Conservation (phyloP, 2,329 filamentous ascomycete genomes). For the Diplodia intermedia region DNA sequence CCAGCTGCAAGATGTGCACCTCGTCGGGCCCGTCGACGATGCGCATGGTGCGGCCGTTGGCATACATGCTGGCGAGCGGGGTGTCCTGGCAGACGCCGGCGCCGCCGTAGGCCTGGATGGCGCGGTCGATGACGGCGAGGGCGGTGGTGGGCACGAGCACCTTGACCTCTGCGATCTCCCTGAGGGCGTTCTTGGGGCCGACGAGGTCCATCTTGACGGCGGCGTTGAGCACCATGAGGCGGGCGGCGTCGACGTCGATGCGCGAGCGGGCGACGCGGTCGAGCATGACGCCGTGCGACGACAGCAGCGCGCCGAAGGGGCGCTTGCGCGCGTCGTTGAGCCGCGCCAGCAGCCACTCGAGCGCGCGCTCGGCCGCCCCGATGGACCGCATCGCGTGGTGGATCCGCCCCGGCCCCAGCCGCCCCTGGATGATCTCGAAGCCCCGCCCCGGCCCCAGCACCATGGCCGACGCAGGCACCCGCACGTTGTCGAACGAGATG, state of each 20-base stretch:
- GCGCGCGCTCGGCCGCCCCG: slow-evolving; percentile 85
- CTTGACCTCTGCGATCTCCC: slow-evolving; percentile 95
- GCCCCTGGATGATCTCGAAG: slow-evolving; percentile 98
- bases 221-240: slow-evolving; percentile 89
- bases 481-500: slow-evolving; percentile 86
- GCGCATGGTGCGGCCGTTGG: slow-evolving; percentile 78
- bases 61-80: slow-evolving; percentile 79
- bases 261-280: slow-evolving; percentile 93
- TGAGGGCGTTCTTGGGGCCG: slow-evolving; percentile 86
- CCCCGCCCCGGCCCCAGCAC: slow-evolving; percentile 92
- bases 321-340: slow-evolving; percentile 92
- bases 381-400: slow-evolving; percentile 98
- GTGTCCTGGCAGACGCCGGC: slow-evolving; percentile 95
- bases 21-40: slow-evolving; percentile 96
- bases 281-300: slow-evolving; percentile 90
- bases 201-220: slow-evolving; percentile 92
- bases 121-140: slow-evolving; percentile 88
- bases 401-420: slow-evolving; percentile 92
- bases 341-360: slow-evolving; percentile 93
- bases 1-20: slow-evolving; percentile 80
- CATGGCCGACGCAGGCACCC: slow-evolving; percentile 82
- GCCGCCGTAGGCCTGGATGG: slow-evolving; percentile 89
- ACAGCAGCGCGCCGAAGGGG: slow-evolving; percentile 86
- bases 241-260: slow-evolving; percentile 91
- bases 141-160: slow-evolving; percentile 84